Evolutionary conservation across 495 filamentous ascomycete species (phyloP).

Genomic region (Trichocladium antarcticum): DNA sequence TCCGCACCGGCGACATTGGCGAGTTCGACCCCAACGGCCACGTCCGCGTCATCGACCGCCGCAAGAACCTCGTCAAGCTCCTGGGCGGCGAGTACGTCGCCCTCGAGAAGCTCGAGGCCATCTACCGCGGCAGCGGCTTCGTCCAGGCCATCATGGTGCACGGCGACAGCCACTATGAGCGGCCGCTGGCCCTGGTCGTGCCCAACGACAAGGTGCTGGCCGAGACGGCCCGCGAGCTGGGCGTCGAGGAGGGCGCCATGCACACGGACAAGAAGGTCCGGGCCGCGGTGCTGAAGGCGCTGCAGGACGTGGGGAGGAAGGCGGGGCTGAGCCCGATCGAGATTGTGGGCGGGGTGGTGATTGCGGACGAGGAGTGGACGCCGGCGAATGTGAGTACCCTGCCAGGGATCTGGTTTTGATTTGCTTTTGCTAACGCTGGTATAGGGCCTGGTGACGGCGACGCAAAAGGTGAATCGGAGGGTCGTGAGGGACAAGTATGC

Average conservation of each 20-base stretch:
- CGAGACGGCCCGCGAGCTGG: slow-evolving; percentile 40
- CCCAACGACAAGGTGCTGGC: slow-evolving; percentile 45
- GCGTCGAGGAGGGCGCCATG: slow-evolving; percentile 38
- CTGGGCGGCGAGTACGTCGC: slow-evolving; percentile 56
- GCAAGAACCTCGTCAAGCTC: slow-evolving; percentile 73
- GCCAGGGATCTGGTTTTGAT: not conserved
- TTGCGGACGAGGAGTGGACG: slow-evolving; percentile 57
- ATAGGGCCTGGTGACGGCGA: slow-evolving; percentile 49
- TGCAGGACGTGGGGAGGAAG: slow-evolving; percentile 40
- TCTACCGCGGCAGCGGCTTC: slow-evolving; percentile 45
- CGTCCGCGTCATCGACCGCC: slow-evolving; percentile 76
- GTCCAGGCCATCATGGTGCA: slow-evolving; percentile 53
- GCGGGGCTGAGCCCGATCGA: slow-evolving; percentile 45
- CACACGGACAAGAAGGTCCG: slow-evolving; percentile 38
- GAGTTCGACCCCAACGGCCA: slow-evolving; percentile 64
- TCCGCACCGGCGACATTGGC: slow-evolving; percentile 80
- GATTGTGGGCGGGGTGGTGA: slow-evolving; percentile 48
- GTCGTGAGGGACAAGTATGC: slow-evolving; percentile 43
- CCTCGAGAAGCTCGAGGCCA: slow-evolving; percentile 54
- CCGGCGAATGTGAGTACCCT: slow-evolving; percentile 45
- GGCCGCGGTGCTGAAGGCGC: slow-evolving; percentile 43
- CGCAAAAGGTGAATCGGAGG: slow-evolving; percentile 51
- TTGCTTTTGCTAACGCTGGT: slow-evolving; percentile 18
- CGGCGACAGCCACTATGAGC: slow-evolving; percentile 37
- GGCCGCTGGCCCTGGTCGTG: slow-evolving; percentile 48